These are phyloP conservation scores for Rosa chinensis DNA, from an alignment of 306 rosid genomes.

Conservation along the genomic window DNA sequence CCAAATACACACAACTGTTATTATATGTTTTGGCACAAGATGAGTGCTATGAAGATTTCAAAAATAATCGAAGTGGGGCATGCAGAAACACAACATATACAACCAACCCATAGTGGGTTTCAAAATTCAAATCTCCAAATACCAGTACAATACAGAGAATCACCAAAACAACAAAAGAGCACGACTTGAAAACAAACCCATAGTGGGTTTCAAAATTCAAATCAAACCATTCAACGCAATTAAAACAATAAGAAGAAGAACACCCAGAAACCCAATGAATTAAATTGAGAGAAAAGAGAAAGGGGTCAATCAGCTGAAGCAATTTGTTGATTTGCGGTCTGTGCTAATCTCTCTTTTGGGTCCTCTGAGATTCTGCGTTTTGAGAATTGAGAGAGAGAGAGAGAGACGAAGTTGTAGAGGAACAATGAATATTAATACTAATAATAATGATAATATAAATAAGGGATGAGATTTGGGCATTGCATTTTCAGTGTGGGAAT, in stretches of 20 bases:
- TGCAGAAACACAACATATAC: background rate
- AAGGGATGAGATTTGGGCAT: background rate
- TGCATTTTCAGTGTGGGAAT: background rate
- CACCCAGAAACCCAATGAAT: background rate
- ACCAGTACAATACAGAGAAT: background rate
- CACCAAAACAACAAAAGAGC: background rate
- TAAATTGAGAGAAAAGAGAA: no score
- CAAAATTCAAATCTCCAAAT: background rate
- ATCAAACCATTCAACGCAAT: background rate
- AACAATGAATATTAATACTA: background rate
- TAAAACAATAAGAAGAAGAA: background rate
- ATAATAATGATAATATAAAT: background rate
- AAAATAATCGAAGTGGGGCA: conserved; percentile 4
- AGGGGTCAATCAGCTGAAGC: background rate
- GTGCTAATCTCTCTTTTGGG: background rate
- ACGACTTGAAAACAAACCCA: background rate
- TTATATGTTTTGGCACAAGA: background rate
- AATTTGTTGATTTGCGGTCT: background rate
- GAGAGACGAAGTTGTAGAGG: background rate
- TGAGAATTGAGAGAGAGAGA: background rate
- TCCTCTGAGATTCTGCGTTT: background rate
- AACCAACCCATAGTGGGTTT: background rate
- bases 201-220: background rate
- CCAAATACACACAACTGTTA: background rate
- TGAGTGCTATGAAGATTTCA: background rate